Base-by-base conservation (phyloP, 106 monocot species). In the Vanilla planifolia region DNA sequence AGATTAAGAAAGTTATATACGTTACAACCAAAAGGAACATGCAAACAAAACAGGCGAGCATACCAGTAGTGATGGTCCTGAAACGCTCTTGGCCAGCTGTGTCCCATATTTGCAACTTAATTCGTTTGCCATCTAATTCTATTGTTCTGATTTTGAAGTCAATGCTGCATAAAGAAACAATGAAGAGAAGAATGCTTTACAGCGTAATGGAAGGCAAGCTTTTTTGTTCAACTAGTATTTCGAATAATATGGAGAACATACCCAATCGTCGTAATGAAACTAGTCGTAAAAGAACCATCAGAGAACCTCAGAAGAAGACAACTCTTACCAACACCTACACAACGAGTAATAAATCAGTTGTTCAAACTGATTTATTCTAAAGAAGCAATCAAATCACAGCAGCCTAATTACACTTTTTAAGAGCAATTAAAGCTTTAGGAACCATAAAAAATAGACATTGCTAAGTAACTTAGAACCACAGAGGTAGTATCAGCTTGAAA, bases 211-310 rank as follows among this genome's bases (percentile, higher is more conserved):
- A 55, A 55, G 20, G 33, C n/a, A 57, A 34, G 5, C 30, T 28
- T n/a, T n/a, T n/a, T n/a, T n/a, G n/a, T n/a, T n/a, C n/a, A 55
- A 57, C 19, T 34, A 36, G 29, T 29, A n/a, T 20, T 11, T 36
- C 19, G 37, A 37, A 10, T 6, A 37, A 5, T 17, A 16, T 57
- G 57, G 20, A 36, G 46, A 61, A 53, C 70, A 1, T 36, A 70
- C 70, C 70, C 70, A 52, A 70, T 70, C 28, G 70, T 70, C 37
- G 70, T 70, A 32, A 70, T 70, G 59, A 70, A 70, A 62, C 70
- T 70, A 41, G 70, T 70, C 6, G 70, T 70, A 61, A 70, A 70
- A 33, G 70, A 70, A n/a, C 70, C 70, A 70, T 70, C 70, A 2
- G 70, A 70, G 47, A 70, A 70, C 51, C 70, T 61, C 1, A 70